A percentile compares a stretch with the other conserved stretches of the same genome.
These are phyloP conservation scores for Santalum album DNA, from an alignment of 164 flowering plant species.

Conservation along the genomic window DNA sequence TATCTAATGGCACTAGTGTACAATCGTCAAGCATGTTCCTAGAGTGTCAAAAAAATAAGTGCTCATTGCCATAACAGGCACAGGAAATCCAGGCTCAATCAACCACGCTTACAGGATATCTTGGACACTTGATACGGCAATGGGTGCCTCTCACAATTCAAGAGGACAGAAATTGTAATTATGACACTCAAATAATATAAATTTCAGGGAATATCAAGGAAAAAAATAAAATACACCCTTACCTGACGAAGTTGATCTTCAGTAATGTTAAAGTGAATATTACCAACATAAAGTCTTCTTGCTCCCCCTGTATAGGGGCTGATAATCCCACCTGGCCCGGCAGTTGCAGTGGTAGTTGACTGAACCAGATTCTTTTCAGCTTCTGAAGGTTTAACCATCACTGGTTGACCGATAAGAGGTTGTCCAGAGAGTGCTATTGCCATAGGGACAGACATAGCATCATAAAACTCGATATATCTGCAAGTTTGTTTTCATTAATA, in stretches of 20 bases:
- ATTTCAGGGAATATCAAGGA: no score
- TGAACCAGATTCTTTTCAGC: conserved; percentile 95
- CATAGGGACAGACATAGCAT: conserved; percentile 96
- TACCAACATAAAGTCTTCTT: conserved; percentile 86
- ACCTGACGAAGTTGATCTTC: conserved; percentile 90
- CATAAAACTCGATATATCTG: conserved; percentile 94
- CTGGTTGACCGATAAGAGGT: conserved; percentile 71
- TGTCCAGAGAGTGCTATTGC: conserved; percentile 97
- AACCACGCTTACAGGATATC: no score
- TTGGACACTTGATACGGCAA: no score
- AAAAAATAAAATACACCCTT: conserved; percentile 1
- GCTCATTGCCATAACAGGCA: no score
- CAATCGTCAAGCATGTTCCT: no score
- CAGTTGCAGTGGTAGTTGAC: conserved; percentile 53
- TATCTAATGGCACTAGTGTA: no score
- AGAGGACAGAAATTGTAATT: no score
- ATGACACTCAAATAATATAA: no score
- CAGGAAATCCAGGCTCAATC: no score
- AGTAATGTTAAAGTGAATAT: conserved; percentile 70
- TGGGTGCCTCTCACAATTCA: no score
- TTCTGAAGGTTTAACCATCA: conserved; percentile 97
- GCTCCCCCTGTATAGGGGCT: conserved; percentile 75
- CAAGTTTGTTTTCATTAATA: background rate
- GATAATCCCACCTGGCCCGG: conserved; percentile 36
- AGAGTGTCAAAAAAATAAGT: no score